Evolutionary conservation across 2,329 filamentous ascomycete species (phyloP).

Genomic region (Sporothrix schenckii): DNA sequence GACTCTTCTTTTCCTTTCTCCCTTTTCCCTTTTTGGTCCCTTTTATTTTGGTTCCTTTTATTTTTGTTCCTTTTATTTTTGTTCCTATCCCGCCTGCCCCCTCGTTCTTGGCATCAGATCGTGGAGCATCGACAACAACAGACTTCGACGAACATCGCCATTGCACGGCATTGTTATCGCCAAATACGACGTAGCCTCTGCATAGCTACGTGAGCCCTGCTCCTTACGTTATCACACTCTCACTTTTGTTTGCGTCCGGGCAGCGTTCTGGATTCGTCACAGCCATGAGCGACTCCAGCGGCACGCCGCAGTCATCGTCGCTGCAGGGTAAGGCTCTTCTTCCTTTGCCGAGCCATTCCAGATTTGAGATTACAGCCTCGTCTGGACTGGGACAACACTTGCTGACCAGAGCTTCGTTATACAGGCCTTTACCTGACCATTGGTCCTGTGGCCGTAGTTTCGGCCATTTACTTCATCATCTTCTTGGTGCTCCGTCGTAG

Average conservation of each 20-base stretch:
- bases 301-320: slow-evolving; percentile 31
- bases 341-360: no score
- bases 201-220: not conserved
- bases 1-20: not conserved
- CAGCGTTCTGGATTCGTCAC: slow-evolving; percentile 27
- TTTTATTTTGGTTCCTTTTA: slow-evolving; percentile 7
- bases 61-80: slow-evolving; percentile 22
- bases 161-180: not conserved
- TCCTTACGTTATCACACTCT: not conserved
- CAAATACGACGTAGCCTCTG: slow-evolving; percentile 13
- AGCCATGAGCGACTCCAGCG: slow-evolving; percentile 28
- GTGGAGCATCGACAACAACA: slow-evolving; percentile 13
- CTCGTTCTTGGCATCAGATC: slow-evolving; percentile 24
- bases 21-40: not conserved
- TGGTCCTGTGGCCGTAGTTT: slow-evolving; percentile 45
- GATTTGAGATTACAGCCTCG: not conserved
- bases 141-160: slow-evolving; percentile 2
- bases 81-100: slow-evolving; percentile 14
- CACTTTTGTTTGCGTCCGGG: slow-evolving; percentile 27
- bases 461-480: slow-evolving; percentile 48
- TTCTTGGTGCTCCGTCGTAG: slow-evolving; percentile 52
- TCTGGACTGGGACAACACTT: not conserved
- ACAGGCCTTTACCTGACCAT: slow-evolving; percentile 50
- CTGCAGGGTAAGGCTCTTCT: slow-evolving; percentile 32
- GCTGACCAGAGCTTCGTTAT: not conserved